Conservation (phyloP, 257 asterid genomes). For the Nyctanthes arbortristis region DNA sequence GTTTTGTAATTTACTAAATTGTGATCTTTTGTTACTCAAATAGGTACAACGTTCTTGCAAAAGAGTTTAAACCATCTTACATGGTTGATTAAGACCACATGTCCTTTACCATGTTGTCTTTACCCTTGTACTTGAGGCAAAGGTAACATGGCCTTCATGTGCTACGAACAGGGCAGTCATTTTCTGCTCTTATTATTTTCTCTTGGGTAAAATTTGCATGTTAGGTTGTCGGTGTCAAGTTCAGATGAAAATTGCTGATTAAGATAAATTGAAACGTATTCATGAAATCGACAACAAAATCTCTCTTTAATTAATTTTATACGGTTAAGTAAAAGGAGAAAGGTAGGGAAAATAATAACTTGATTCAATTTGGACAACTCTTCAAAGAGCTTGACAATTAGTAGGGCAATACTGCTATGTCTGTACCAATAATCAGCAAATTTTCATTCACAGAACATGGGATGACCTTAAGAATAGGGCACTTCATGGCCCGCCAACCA, state of each 20-base stretch:
- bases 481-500: conserved; percentile 16
- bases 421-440: neutral
- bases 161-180: conserved; percentile 15
- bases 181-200: conserved; percentile 3
- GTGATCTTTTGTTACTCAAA: too few relatives aligned
- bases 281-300: neutral
- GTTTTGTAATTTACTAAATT: too few relatives aligned
- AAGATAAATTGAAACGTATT: too few relatives aligned
- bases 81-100: neutral
- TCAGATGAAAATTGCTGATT: too few relatives aligned
- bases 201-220: too few relatives aligned
- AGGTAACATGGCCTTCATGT: conserved; percentile 43
- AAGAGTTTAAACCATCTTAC: neutral
- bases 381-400: neutral
- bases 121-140: conserved; percentile 25
- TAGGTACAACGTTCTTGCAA: neutral
- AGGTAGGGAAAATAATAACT: too few relatives aligned
- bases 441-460: conserved; percentile 44
- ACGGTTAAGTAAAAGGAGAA: too few relatives aligned
- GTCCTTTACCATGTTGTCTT: conserved; percentile 27
- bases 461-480: conserved; percentile 27
- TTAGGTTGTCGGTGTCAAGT: too few relatives aligned
- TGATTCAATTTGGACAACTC: neutral
- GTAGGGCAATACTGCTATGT: neutral
- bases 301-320: neutral